phyloP scores from a whole-genome alignment of 1,139 yeast genomes.

The Blastobotrys ciferrii region DNA sequence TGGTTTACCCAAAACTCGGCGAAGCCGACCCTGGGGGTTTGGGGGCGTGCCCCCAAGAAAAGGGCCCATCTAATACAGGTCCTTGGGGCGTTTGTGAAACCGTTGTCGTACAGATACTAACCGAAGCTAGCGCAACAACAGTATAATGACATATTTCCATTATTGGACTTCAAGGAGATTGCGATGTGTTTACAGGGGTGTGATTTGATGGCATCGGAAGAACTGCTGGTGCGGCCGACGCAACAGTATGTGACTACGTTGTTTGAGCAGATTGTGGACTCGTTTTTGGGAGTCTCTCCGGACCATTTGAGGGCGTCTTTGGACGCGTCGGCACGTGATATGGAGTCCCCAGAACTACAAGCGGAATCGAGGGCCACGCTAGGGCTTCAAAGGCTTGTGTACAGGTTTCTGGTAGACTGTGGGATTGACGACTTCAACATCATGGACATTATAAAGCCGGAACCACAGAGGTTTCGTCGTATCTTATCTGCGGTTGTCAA shows the following conservation, averaged over 20 bases:
- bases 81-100: too few relatives aligned
- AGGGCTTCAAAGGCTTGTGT: constrained; percentile 58
- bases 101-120: neutral
- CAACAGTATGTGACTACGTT: constrained; percentile 58
- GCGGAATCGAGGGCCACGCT: constrained; percentile 43
- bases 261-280: constrained; percentile 69
- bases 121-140: constrained; percentile 20
- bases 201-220: constrained; percentile 47
- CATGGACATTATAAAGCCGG: constrained; percentile 70
- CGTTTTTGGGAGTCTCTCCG: constrained; percentile 61
- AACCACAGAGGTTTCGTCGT: constrained; percentile 58
- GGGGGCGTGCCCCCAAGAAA: too few relatives aligned
- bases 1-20: too few relatives aligned
- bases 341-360: constrained; percentile 31
- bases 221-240: constrained; percentile 62
- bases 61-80: too few relatives aligned
- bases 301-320: constrained; percentile 42
- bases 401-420: constrained; percentile 62
- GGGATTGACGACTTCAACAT: constrained; percentile 78
- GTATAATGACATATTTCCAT: constrained; percentile 51
- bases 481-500: constrained; percentile 81
- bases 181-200: constrained; percentile 54
- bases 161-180: constrained; percentile 63
- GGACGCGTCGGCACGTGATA: constrained; percentile 27
- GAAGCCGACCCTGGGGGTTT: too few relatives aligned